Conservation (phyloP, 176 grass and related monocot genomes). For the Cenchrus americanus region DNA sequence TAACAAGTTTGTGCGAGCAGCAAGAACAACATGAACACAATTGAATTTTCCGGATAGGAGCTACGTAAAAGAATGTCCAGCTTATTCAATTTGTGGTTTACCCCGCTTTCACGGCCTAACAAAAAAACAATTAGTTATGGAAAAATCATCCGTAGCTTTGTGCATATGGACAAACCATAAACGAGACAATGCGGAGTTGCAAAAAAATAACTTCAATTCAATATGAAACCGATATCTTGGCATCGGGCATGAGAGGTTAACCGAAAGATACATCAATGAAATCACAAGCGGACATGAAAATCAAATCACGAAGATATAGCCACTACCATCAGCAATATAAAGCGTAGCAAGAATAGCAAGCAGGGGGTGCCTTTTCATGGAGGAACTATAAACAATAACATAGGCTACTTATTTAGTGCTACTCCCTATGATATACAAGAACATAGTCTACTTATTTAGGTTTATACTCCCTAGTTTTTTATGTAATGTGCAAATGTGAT, state of each 20-base stretch:
- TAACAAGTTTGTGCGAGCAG: background rate
- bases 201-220: constrained; percentile 24
- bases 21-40: background rate
- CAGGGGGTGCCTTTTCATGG: constrained; percentile 7
- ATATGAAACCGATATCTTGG: background rate
- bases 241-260: background rate
- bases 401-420: background rate
- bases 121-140: background rate
- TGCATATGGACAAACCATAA: background rate
- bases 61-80: background rate
- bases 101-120: background rate
- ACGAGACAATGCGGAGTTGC: background rate
- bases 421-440: background rate
- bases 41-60: background rate
- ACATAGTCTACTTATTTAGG: background rate
- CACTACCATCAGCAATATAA: background rate
- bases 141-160: background rate
- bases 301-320: background rate
- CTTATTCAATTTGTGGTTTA: background rate
- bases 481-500: background rate
- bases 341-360: constrained; percentile 16
- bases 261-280: background rate
- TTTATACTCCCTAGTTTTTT: background rate
- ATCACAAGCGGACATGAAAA: constrained; percentile 12
- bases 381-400: background rate